Base-by-base conservation (phyloP, 768 basidiomycete genomes). In the Tylopilus plumbeoviolaceoides region DNA sequence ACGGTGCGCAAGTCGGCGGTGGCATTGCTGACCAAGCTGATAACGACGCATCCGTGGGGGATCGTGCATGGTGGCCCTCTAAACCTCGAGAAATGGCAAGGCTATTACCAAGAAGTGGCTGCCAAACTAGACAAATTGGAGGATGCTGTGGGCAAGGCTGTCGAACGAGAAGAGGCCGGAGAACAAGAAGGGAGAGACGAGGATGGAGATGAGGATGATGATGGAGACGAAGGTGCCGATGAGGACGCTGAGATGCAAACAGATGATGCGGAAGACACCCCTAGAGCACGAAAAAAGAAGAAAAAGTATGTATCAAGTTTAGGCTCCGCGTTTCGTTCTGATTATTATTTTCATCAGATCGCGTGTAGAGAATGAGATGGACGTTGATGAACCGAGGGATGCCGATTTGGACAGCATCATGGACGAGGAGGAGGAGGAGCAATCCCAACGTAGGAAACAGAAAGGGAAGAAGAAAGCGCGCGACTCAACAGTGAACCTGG, bases 21-120 rank as follows among this genome's bases (percentile, higher is more conserved):
- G 42, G 78, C 82, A 18, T 73, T 98, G 25, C 70, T 98, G 20
- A 80, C 81, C 42, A 82, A 83, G 62, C 74, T 98, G 25, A 70
- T 98, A 44, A 53, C 78, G 51, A 98, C 95, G 0, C 95, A 99
- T 71, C 95, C 95, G 4, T 98, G 90, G 67, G 87, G 86, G 0
- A 61, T 83, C 15, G 78, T 88, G 72, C 85, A 95, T 62, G 95
- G 94, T 0, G 95, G 94, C 1, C 77, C 80, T 42, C 72, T 99
- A 47, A 81, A 84, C 48, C 70, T 84, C 9, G 75, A 76, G 1
- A 79, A 85, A 57, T 98, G 89, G 84, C 81, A 91, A 60, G 75
- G 75, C 23, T 75, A 88, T 38, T 94, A 93, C 64, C 73, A 80
- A 17, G 74, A 72, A 14, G 77, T 88, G 17, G 75, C 73, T 39